Base-by-base conservation (phyloP, 768 basidiomycete species). In the Russula virescens region DNA sequence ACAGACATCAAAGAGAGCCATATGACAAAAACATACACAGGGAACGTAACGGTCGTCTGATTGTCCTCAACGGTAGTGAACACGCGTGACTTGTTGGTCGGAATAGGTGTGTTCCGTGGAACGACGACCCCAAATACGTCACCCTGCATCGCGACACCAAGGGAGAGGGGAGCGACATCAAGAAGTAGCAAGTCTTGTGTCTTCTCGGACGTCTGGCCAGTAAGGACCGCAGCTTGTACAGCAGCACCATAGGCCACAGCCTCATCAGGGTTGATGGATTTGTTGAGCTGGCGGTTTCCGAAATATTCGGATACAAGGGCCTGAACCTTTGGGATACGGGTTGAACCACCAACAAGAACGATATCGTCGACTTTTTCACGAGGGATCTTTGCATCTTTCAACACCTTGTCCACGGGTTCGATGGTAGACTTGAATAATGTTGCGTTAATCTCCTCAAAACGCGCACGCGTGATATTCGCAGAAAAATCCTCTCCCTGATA, bases 11-110 rank as follows among this genome's bases (percentile, higher is more conserved):
- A n/a, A 18, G 48, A 19, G 6, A 26, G 38, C 6, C 21, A 18
- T 25, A 13, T 13, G 51, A 55, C 19, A 40, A 66, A 45, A 38
- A 73, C 85, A 72, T 79, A 88, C 85, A 99, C 97, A 70, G 97
- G 97, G 93, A 98, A 99, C 68, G 96, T 98, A 79, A 99, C 97
- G 65, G 92, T 96, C 65, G 97, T 99, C 80, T 98, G 97, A 83
- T 98, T 99, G 83, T 99, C 97, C 85, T 99, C 97, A 67, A 99
- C 97, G 58, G 97, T 99, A 69, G 97, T 99, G 84, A 99, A 99
- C 55, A 91, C 91, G 73, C 97, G 84, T 43, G 94, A 95, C 81
- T 98, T 99, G 87, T 95, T 98, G 75, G 96, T 94, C 61, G 97
- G 97, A 76, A 99, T 98, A 71, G 96, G 94, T 68, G 97, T 98